Evolutionary conservation across 225 moss, liverwort and hornwort species (phyloP), one percentile per base, ranked within the genome.

Genomic region (Neckera pumila): DNA sequence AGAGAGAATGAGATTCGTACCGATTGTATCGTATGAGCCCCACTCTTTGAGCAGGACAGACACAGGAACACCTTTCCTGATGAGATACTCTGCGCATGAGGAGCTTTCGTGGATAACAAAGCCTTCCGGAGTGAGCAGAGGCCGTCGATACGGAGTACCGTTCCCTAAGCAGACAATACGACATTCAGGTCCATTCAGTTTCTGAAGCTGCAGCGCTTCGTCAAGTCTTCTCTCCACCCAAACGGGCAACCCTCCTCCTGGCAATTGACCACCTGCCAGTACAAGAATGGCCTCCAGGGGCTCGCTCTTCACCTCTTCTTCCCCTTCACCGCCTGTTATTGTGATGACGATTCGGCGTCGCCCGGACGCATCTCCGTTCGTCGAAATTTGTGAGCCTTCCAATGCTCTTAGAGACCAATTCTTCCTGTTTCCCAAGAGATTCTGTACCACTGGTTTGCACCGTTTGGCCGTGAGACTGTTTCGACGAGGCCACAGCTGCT

Each of bases 211-310:
- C 33, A 92, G 90, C 58, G 93, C 95, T 88, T 88, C 88, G 84
- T 96, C 95, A 21, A 96, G 92, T 53, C 95, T 76, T 86, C 93
- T 88, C 84, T 92, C 91, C 22, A 93, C 94, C 95, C 95, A 95
- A 23, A 82, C 21, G 9, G 95, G 95, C 62, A 93, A 91, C 38
- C 90, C 92, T 80, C 95, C 93, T 45, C 85, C 92, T 7, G 84
- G 26, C 77, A 93, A 87, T 84, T 95, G 93, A 28, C 94, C 95
- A 31, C 96, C 94, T 51, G 92, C 93, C 16, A 95, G 91, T 27
- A 96, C 96, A 28, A 96, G 76, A 84, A 95, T 89, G 7, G 94
- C 96, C 82, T 96, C 92, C 60, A 94, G 86, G 40, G 84, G 83
- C 82, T 90, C 86, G 31, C 56, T 79, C 34, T 64, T 70, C 63